Evolutionary conservation across 2,329 filamentous ascomycete genomes (phyloP).

Genomic region (Eurotiales sp.): DNA sequence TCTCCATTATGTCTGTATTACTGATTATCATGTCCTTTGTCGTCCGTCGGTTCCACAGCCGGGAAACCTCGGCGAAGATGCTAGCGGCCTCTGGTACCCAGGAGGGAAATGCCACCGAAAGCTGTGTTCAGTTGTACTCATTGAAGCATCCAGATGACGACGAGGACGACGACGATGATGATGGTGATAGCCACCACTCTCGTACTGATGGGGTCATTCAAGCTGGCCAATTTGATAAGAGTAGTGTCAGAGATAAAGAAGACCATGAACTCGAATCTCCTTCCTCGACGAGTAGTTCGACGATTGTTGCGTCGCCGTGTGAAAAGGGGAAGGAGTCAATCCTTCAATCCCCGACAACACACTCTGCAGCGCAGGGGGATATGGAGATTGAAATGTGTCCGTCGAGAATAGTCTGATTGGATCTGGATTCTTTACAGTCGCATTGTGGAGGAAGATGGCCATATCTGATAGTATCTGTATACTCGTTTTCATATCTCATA

Average conservation of each 20-base stretch:
- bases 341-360: not conserved
- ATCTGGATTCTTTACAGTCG: too few species aligned
- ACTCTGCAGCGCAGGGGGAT: conserved; percentile 2
- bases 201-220: too few species aligned
- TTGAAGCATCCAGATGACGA: too few species aligned
- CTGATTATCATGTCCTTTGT: conserved; percentile 51
- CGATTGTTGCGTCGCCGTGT: not conserved
- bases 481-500: too few species aligned
- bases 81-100: not conserved
- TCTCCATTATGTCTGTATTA: conserved; percentile 45
- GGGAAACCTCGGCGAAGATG: not conserved
- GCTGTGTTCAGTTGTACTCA: conserved; percentile 9
- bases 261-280: too few species aligned
- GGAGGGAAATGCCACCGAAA: not conserved
- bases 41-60: conserved; percentile 31
- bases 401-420: not conserved
- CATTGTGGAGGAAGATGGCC: too few species aligned
- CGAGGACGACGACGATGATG: not conserved
- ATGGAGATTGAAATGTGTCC: conserved; percentile 4
- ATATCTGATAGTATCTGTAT: too few species aligned
- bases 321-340: not conserved
- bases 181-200: too few species aligned
- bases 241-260: not conserved
- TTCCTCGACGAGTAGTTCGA: not conserved
- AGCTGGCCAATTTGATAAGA: too few species aligned